Base-by-base conservation (phyloP, 139 green algal genomes). In the Deuterostichococcus epilithicus region DNA sequence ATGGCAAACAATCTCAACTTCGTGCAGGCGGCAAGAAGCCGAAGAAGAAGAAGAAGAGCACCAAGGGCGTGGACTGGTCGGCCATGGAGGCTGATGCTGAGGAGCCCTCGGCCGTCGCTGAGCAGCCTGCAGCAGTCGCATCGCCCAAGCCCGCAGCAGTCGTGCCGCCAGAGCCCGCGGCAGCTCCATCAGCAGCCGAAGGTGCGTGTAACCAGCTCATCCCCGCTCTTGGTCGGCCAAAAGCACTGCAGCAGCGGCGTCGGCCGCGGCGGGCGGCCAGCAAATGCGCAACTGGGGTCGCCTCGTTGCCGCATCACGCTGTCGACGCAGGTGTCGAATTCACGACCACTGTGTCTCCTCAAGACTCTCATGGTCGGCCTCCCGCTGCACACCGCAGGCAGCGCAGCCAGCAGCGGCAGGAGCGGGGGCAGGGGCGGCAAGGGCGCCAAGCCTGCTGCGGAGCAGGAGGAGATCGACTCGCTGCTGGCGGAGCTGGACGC, bases 121-220 rank as follows among this genome's bases (percentile, higher is more conserved):
- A 44, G 67, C 67, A 72, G 67, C 67, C 23, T 44, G 32, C 15
- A n/a, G 88, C 88, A n/a, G 82, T n/a, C n/a, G n/a, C n/a, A n/a
- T n/a, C n/a, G n/a, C n/a, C n/a, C n/a, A n/a, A 92, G 78, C 83
- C 92, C 47, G 88, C 80, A 6, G 82, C 73, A 2, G 72, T 70
- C 0, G 73, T 78, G 8, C 32, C 75, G 20, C 47, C 65, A 37
- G 68, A 74, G 26, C 59, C 65, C 10, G 58, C 68, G 6, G 83
- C 70, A 30, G 59, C 82, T 47, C 52, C 79, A 70, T 75, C 70
- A 30, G 75, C 33, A 23, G 77, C 71, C 65, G 74, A 78, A 68
- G n/a, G n/a, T n/a, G n/a, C n/a, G n/a, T n/a, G n/a, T n/a, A n/a
- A n/a, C n/a, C n/a, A n/a, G n/a, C n/a, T n/a, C n/a, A n/a, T n/a